phyloP scores from a whole-genome alignment of 139 green algal species.

The Picochlorum sp. region DNA sequence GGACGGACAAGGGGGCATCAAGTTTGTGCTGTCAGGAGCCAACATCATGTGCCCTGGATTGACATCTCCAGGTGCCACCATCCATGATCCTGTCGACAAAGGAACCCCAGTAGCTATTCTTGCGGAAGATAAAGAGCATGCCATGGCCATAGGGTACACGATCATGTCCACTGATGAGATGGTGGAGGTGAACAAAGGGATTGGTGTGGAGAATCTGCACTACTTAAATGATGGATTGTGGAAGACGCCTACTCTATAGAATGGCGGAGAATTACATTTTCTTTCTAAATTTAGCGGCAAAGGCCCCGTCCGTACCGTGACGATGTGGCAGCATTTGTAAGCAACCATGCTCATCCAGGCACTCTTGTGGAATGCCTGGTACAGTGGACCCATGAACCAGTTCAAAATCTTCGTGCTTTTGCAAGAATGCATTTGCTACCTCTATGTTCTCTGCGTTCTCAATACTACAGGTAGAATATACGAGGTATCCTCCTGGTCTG shows the following conservation, averaged over 20 bases:
- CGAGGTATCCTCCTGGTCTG: constrained; percentile 66
- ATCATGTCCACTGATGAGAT: constrained; percentile 80
- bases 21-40: constrained; percentile 95
- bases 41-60: constrained; percentile 99
- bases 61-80: constrained; percentile 81
- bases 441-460: constrained; percentile 57
- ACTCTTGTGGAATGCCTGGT: constrained; percentile 4
- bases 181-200: constrained; percentile 78
- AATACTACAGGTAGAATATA: constrained; percentile 82
- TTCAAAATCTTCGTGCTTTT: not conserved
- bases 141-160: constrained; percentile 86
- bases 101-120: constrained; percentile 74
- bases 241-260: constrained; percentile 45
- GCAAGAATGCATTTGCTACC: constrained; percentile 17
- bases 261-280: not conserved
- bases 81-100: constrained; percentile 83
- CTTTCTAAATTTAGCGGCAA: constrained; percentile 55
- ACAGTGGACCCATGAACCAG: not conserved
- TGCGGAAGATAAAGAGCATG: constrained; percentile 79
- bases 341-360: constrained; percentile 37
- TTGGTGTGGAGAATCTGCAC: constrained; percentile 88
- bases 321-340: constrained; percentile 68
- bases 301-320: constrained; percentile 78
- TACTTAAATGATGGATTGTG: constrained; percentile 93
- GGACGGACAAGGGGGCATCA: constrained; percentile 94